Evolutionary conservation across 2,329 filamentous ascomycete genomes (phyloP).

Genomic region (Proliferodiscus dingleyae): DNA sequence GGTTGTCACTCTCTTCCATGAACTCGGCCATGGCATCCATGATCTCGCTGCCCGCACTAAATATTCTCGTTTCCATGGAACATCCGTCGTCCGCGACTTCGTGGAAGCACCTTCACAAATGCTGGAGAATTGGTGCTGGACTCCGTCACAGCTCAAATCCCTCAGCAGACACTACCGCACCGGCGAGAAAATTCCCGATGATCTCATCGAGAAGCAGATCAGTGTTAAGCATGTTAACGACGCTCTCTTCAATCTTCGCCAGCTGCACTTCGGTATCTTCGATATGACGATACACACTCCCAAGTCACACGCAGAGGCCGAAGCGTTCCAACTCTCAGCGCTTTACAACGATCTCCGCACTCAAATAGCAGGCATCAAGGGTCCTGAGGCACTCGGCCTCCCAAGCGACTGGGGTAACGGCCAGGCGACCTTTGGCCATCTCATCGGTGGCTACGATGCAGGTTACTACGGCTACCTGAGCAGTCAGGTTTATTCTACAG

Average conservation of each 20-base stretch:
- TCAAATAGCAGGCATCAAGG: constrained; percentile 68
- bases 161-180: constrained; percentile 72
- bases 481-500: constrained; percentile 74
- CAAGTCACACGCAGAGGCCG: constrained; percentile 60
- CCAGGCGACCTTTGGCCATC: constrained; percentile 74
- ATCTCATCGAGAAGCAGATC: constrained; percentile 69
- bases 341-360: constrained; percentile 69
- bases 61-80: constrained; percentile 65
- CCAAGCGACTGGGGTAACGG: constrained; percentile 62
- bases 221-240: constrained; percentile 77
- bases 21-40: constrained; percentile 67
- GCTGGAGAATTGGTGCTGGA: constrained; percentile 75
- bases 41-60: constrained; percentile 59
- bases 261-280: constrained; percentile 76
- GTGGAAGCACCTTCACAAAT: constrained; percentile 69
- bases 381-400: constrained; percentile 62
- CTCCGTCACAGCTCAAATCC: constrained; percentile 55
- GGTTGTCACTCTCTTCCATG: constrained; percentile 78
- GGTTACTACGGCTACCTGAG: constrained; percentile 75
- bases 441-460: constrained; percentile 80
- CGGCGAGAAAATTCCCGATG: constrained; percentile 65
- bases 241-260: constrained; percentile 70
- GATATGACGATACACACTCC: constrained; percentile 79
- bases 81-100: constrained; percentile 61
- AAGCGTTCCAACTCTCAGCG: constrained; percentile 58